Conservation (phyloP, 331 rosid species). For the Cydonia oblonga region DNA sequence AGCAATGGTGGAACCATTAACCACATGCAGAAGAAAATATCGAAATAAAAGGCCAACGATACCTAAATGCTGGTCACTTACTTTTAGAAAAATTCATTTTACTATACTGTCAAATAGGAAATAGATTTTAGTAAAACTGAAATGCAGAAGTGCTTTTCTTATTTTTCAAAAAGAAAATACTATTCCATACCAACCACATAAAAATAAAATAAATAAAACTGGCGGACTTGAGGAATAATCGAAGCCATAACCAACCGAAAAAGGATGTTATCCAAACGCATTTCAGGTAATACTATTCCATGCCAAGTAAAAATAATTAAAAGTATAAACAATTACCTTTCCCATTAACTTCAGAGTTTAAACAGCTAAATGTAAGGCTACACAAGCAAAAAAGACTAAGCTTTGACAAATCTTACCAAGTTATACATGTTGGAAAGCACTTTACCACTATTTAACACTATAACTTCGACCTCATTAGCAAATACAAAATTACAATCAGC, state of each 20-base stretch:
- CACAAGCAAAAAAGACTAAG: not conserved
- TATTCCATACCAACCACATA: not conserved
- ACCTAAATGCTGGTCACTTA: not conserved
- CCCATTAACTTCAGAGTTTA: not conserved
- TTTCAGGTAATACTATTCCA: not conserved
- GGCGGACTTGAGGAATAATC: no score
- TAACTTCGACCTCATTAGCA: not conserved
- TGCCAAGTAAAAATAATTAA: not conserved
- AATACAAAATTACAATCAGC: not conserved
- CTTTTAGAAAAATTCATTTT: not conserved
- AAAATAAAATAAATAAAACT: not conserved
- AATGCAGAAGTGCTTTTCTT: not conserved
- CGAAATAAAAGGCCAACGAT: not conserved
- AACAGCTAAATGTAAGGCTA: not conserved
- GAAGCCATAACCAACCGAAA: no score
- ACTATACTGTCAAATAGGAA: not conserved
- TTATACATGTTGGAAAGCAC: not conserved
- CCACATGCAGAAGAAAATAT: not conserved
- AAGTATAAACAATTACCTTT: not conserved
- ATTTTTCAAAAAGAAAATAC: not conserved
- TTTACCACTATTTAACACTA: not conserved
- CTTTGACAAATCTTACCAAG: not conserved
- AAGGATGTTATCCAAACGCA: no score
- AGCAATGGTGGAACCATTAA: not conserved
- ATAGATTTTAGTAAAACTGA: not conserved